These are phyloP conservation scores for Talaromyces ruber DNA, from an alignment of 495 filamentous ascomycete species.

Conservation along the genomic window DNA sequence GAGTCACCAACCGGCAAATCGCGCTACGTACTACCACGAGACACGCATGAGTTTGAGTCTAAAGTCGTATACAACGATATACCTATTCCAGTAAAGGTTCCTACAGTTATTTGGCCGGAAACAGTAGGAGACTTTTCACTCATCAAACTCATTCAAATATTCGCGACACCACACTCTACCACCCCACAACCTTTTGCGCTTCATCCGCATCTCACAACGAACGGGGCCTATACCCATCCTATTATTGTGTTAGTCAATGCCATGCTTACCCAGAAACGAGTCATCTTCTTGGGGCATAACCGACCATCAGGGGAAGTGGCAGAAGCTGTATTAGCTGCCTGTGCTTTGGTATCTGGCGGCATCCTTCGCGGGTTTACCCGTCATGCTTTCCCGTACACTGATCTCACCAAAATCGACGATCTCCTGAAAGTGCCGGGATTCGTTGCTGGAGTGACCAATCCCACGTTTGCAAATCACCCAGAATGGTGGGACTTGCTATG, in stretches of 20 bases:
- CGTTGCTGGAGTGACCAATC: slow-evolving; percentile 96
- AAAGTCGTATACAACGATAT: slow-evolving; percentile 91
- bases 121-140: slow-evolving; percentile 97
- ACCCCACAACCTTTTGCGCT: slow-evolving; percentile 78
- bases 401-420: slow-evolving; percentile 96
- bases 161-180: slow-evolving; percentile 69
- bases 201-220: slow-evolving; percentile 90
- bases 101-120: slow-evolving; percentile 85
- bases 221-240: slow-evolving; percentile 57
- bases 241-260: slow-evolving; percentile 47
- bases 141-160: slow-evolving; percentile 93
- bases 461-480: slow-evolving; percentile 84
- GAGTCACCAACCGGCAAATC: slow-evolving; percentile 20
- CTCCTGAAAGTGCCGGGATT: slow-evolving; percentile 93
- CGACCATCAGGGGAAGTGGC: slow-evolving; percentile 90
- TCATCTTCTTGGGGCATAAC: slow-evolving; percentile 93
- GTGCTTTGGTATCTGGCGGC: slow-evolving; percentile 89
- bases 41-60: slow-evolving; percentile 96
- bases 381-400: slow-evolving; percentile 98
- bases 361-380: slow-evolving; percentile 89
- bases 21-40: slow-evolving; percentile 65
- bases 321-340: slow-evolving; percentile 89
- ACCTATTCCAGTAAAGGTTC: slow-evolving; percentile 92
- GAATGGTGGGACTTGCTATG: slow-evolving; percentile 99
- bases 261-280: slow-evolving; percentile 88